Base-by-base conservation (phyloP, 1,284 basidiomycete genomes). In the Mycena citricolor region DNA sequence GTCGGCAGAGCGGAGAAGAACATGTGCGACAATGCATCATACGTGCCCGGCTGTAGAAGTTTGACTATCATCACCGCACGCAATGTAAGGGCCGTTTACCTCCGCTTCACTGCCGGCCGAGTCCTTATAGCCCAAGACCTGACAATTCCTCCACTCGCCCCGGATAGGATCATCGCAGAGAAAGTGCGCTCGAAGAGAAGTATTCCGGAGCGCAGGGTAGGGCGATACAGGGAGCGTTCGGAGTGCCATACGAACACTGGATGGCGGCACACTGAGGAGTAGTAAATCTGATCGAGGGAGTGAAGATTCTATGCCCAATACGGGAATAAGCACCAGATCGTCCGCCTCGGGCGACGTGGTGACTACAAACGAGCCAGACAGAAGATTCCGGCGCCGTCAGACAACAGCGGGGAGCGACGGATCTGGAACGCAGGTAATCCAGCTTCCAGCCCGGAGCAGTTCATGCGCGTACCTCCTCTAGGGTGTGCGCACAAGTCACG, bases 401-500 rank as follows among this genome's bases (percentile, higher is more conserved):
- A n/a, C 42, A 68, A 62, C 26, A 67, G 51, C 24, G 62, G 67
- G 19, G 67, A 74, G 35, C 67, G 68, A 38, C 71, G 68, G 37
- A 79, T 75, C 77, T 80, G 38, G 22, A 41, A 21, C 29, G 10
- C 20, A 26, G 28, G 54, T 46, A 42, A 42, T 16, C n/a, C 19
- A 34, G 29, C 23, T 37, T 37, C 19, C 25, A 11, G n/a, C 24
- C 25, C 13, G 16, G 35, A 24, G 26, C 34, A 35, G n/a, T 40
- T 24, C 26, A 40, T 14, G 8, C 28, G 42, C 71, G 59, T 55
- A 73, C 81, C 73, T 81, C 73, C 56, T 82, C 77, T 20, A 86
- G 57, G 3, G 84, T 85, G 58, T 88, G 86, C 4, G 78, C 80
- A 54, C 84, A 88, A 1, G 79, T 79, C 20, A 86, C 58, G 8